Conservation (phyloP, 306 rosid species). For the Sesbania bispinosa region DNA sequence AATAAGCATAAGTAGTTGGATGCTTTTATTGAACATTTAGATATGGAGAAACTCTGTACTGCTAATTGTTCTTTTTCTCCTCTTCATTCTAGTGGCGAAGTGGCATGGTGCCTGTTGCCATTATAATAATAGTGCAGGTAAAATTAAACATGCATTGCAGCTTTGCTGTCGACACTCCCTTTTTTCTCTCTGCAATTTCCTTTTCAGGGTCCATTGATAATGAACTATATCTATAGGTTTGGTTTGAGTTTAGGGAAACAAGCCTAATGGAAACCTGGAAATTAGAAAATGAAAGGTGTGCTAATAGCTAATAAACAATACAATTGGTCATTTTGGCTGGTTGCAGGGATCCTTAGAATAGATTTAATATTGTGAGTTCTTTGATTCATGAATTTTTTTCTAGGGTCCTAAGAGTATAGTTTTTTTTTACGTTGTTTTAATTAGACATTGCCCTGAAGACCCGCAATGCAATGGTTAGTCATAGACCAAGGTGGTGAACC, state of each 20-base stretch:
- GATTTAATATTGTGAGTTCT: background rate
- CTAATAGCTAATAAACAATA: background rate
- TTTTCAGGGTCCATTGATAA: background rate
- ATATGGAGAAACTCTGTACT: background rate
- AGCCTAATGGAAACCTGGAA: background rate
- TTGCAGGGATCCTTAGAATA: background rate
- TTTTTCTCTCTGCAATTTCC: background rate
- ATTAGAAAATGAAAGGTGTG: background rate
- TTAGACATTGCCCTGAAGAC: slow-evolving; percentile 16
- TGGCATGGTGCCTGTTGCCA: background rate
- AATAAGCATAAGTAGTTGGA: background rate
- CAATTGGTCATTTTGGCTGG: background rate
- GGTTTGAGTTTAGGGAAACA: no score
- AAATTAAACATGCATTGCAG: background rate
- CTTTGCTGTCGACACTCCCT: slow-evolving; percentile 13
- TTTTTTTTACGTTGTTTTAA: no score
- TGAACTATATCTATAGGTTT: no score
- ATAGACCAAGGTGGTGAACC: background rate
- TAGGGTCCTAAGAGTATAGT: no score
- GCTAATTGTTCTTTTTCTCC: background rate
- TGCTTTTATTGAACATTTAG: slow-evolving; percentile 22
- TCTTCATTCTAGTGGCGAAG: slow-evolving; percentile 12
- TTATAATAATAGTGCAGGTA: background rate
- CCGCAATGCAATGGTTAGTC: slow-evolving; percentile 3
- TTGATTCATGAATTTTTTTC: background rate